Evolutionary conservation across 1,284 basidiomycete genomes (phyloP).

Genomic region (Ustilago lituana): DNA sequence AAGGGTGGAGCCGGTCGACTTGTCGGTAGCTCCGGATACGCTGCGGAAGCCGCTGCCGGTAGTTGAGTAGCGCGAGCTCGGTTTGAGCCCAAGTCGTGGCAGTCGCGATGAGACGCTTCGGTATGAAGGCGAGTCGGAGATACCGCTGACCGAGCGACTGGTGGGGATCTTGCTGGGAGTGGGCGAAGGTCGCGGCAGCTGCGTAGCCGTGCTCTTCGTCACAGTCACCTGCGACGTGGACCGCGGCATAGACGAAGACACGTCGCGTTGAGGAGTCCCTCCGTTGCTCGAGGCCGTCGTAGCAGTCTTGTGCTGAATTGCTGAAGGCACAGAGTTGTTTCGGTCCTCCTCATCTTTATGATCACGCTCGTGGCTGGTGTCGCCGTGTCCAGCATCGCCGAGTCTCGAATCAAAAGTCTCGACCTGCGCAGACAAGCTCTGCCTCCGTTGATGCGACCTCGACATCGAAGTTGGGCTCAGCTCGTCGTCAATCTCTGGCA

Average conservation of each 20-base stretch:
- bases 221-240: conserved; percentile 32
- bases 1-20: conserved; percentile 34
- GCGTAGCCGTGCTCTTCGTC: conserved; percentile 13
- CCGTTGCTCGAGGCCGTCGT: conserved; percentile 5
- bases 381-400: conserved; percentile 2
- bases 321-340: conserved; percentile 14
- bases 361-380: conserved; percentile 10
- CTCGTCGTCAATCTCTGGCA: conserved; percentile 41
- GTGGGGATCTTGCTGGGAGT: conserved; percentile 23
- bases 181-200: conserved; percentile 16
- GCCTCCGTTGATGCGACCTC: conserved; percentile 1
- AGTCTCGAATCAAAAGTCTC: conserved; percentile 13
- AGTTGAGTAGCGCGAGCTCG: conserved; percentile 24
- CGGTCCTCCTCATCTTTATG: conserved; percentile 7
- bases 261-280: conserved; percentile 5
- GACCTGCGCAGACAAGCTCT: neutral
- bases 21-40: conserved; percentile 33
- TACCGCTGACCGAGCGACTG: conserved; percentile 26
- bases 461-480: neutral
- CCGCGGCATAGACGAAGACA: conserved; percentile 19
- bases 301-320: conserved; percentile 3
- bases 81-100: conserved; percentile 37
- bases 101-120: conserved; percentile 37
- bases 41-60: conserved; percentile 11
- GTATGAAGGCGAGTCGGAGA: conserved; percentile 20